A percentile compares a stretch with the other conserved stretches of the same genome.
Evolutionary conservation across 2,329 filamentous ascomycete species (phyloP).

Genomic region (Rhexocercosporidium sp.): DNA sequence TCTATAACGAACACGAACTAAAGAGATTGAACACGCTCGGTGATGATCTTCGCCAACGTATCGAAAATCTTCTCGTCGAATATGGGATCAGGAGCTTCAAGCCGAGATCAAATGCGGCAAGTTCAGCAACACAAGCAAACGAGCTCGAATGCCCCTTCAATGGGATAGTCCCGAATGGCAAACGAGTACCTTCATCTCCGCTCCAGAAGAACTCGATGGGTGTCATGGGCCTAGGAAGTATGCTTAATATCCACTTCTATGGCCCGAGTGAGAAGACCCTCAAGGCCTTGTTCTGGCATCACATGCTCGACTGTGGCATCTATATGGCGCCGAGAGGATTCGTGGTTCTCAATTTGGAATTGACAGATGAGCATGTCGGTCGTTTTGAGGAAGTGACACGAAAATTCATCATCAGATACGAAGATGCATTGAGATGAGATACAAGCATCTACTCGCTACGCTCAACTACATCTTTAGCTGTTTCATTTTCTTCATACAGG

Average conservation of each 20-base stretch:
- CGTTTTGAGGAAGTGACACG: constrained; percentile 19
- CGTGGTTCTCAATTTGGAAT: constrained; percentile 32
- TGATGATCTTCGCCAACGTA: constrained; percentile 20
- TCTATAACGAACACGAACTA: constrained; percentile 28
- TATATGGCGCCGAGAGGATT: constrained; percentile 35
- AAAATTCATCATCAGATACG: constrained; percentile 17
- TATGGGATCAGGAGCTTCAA: constrained; percentile 10
- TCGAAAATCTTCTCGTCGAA: constrained; percentile 23
- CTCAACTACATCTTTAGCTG: too few relatives aligned
- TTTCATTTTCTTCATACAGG: not conserved
- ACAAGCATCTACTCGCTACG: not conserved
- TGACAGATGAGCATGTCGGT: constrained; percentile 24
- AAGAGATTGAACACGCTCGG: constrained; percentile 30
- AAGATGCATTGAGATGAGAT: not conserved
- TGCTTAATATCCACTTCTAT: constrained; percentile 32
- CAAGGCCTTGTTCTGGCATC: constrained; percentile 31
- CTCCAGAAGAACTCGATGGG: constrained; percentile 21
- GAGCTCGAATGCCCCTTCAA: constrained; percentile 25
- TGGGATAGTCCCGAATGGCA: constrained; percentile 9
- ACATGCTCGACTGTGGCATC: constrained; percentile 33
- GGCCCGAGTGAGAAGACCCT: constrained; percentile 30
- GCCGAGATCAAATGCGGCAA: not conserved
- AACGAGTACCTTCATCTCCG: not conserved
- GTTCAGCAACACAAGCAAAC: not conserved
- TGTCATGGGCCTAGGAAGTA: constrained; percentile 31